These are phyloP conservation scores for Xylaria curta DNA, from an alignment of 495 filamentous ascomycete genomes.

Conservation along the genomic window DNA sequence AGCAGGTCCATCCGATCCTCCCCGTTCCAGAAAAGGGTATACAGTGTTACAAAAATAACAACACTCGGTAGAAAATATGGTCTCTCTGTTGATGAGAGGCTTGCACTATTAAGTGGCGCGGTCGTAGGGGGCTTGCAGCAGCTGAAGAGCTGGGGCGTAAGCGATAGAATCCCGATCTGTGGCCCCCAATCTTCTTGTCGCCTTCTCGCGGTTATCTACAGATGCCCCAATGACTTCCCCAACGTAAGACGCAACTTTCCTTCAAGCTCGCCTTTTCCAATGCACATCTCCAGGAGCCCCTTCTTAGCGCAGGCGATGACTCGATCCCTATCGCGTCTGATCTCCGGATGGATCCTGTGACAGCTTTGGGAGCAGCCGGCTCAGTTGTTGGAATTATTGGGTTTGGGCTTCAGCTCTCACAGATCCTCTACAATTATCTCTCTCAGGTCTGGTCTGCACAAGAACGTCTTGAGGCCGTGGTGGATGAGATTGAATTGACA, in stretches of 20 bases:
- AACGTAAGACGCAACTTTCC: neutral
- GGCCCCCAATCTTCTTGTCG: neutral
- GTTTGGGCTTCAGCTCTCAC: neutral
- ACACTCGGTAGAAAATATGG: too few relatives aligned
- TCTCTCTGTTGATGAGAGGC: too few relatives aligned
- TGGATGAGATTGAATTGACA: neutral
- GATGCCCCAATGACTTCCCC: neutral
- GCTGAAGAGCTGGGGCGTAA: neutral
- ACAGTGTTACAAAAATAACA: too few relatives aligned
- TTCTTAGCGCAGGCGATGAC: neutral
- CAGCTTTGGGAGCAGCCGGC: neutral
- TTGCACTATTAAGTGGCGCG: too few relatives aligned
- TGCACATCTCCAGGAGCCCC: neutral
- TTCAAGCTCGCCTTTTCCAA: neutral
- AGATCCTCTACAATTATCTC: neutral
- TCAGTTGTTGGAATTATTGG: slow-evolving; percentile 9
- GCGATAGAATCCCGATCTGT: neutral
- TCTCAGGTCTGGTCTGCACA: neutral
- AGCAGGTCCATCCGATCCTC: too few relatives aligned
- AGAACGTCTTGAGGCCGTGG: neutral
- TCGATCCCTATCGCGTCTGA: neutral
- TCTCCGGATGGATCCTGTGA: slow-evolving; percentile 9
- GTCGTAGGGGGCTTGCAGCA: neutral
- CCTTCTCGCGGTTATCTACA: neutral
- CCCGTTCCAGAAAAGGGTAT: too few relatives aligned